Evolutionary conservation across 139 green algal species (phyloP), one percentile per base, ranked within the genome.

Genomic region (Chlorella sp.): DNA sequence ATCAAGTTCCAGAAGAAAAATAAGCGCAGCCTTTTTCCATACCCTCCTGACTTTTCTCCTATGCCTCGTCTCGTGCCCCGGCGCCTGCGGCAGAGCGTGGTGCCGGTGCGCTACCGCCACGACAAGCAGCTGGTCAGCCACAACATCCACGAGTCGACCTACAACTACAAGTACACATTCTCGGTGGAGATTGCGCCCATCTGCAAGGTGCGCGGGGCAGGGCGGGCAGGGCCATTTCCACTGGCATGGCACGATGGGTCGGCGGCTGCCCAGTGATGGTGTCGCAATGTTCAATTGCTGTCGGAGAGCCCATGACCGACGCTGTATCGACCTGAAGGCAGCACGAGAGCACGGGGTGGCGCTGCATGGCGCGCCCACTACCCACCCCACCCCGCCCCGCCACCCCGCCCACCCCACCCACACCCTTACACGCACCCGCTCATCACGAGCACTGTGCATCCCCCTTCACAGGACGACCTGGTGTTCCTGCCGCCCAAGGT

Each of bases 101-200:
- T 76, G 45, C 74, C 69, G 17, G 40, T 72, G 15, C 48, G 27
- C 27, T 56, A 71, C 77, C 86, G 94, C 36, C 58, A 84, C 61
- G 96, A 98, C 90, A 99, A 98, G 90, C 94, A 98, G 89, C 91
- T 99, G 43, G 94, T 99, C 12, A 96, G 88, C 15, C 96, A 99
- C 81, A 92, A 98, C 86, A 90, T 84, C 21, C 91, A 99, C 83
- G 92, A 87, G 46, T 90, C 87, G 76, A 93, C 83, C 12, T 99
- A 98, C 90, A 98, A 98, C 87, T 99, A 98, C 92, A 98, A 98
- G 88, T 98, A 94, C 91, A 99, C 96, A 7, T 99, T 99, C 83
- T 90, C 79, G 8, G 89, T 97, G 6, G 96, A 99, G 86, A 96
- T 99, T 36, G 92, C 90, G 38, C 95, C 94, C 27, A 81, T 98